These are phyloP conservation scores for Silene uniflora DNA, from an alignment of 148 eudicot species.

Conservation along the genomic window DNA sequence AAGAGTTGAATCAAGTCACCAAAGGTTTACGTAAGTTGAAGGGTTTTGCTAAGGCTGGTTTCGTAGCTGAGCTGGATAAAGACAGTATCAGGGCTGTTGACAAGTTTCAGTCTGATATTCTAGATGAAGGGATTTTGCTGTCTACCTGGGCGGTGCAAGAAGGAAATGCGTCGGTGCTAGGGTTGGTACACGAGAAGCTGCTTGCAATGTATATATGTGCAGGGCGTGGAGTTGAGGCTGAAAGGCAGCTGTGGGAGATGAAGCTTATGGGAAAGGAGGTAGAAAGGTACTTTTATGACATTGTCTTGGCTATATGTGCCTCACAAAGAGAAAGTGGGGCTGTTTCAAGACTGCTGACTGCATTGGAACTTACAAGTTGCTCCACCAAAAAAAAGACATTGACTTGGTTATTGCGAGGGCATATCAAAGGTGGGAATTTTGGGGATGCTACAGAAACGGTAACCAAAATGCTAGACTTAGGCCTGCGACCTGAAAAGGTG, in stretches of 20 bases:
- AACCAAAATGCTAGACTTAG: slow-evolving; percentile 63
- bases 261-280: slow-evolving; percentile 55
- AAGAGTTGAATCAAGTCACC: slow-evolving; percentile 70
- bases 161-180: slow-evolving; percentile 47
- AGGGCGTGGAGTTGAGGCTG: slow-evolving; percentile 75
- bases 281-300: slow-evolving; percentile 68
- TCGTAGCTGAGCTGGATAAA: slow-evolving; percentile 45
- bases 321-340: slow-evolving; percentile 48
- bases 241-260: slow-evolving; percentile 78
- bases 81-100: slow-evolving; percentile 52
- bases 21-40: slow-evolving; percentile 77
- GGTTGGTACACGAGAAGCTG: slow-evolving; percentile 67
- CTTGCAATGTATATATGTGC: slow-evolving; percentile 88
- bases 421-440: slow-evolving; percentile 73
- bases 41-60: slow-evolving; percentile 54
- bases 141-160: slow-evolving; percentile 63
- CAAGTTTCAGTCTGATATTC: slow-evolving; percentile 53
- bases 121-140: slow-evolving; percentile 55
- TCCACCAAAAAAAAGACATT: slow-evolving; percentile 58
- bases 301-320: slow-evolving; percentile 86
- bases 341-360: slow-evolving; percentile 58
- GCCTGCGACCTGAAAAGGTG: slow-evolving; percentile 55
- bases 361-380: slow-evolving; percentile 57
- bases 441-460: slow-evolving; percentile 64
- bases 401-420: slow-evolving; percentile 81